A percentile compares a stretch with the other conserved stretches of the same genome.
Conservation (phyloP, 2,329 filamentous ascomycete species). For the Arthroderma sp. region DNA sequence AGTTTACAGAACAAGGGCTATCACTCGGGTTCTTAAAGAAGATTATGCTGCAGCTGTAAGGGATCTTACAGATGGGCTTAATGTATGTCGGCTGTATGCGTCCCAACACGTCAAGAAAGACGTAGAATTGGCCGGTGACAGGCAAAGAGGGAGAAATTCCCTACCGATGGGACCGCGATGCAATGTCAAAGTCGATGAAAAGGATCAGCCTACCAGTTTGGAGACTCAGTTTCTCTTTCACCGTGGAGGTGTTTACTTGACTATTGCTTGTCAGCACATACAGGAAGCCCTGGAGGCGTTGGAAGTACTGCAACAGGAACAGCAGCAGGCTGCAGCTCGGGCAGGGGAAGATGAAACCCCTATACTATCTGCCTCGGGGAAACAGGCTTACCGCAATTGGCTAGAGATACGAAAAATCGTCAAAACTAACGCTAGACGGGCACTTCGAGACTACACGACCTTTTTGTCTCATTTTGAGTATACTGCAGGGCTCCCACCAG, state of each 20-base stretch:
- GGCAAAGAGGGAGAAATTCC: slow-evolving; percentile 22
- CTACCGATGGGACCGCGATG: slow-evolving; percentile 33
- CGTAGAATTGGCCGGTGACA: slow-evolving; percentile 37
- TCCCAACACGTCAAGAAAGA: slow-evolving; percentile 41
- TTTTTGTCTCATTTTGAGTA: slow-evolving; percentile 68
- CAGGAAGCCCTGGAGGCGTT: slow-evolving; percentile 41
- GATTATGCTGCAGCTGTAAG: slow-evolving; percentile 56
- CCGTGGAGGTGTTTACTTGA: slow-evolving; percentile 58
- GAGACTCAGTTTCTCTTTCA: slow-evolving; percentile 66
- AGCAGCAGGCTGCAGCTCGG: background rate
- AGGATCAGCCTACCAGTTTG: slow-evolving; percentile 60
- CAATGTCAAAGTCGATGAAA: slow-evolving; percentile 42
- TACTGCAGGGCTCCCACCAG: slow-evolving; percentile 54
- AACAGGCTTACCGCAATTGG: slow-evolving; percentile 34
- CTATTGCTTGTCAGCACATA: slow-evolving; percentile 55
- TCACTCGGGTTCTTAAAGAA: slow-evolving; percentile 62
- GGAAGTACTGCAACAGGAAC: slow-evolving; percentile 9
- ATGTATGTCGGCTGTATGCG: slow-evolving; percentile 40
- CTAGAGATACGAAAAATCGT: slow-evolving; percentile 55
- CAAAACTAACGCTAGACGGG: slow-evolving; percentile 61
- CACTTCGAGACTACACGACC: slow-evolving; percentile 58
- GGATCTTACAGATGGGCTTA: slow-evolving; percentile 57
- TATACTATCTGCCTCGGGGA: slow-evolving; percentile 32
- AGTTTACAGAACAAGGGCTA: slow-evolving; percentile 57
- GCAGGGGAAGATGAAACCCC: slow-evolving; percentile 7